Conservation (phyloP, 208 protist genomes). For the Leishmania aethiopica region DNA sequence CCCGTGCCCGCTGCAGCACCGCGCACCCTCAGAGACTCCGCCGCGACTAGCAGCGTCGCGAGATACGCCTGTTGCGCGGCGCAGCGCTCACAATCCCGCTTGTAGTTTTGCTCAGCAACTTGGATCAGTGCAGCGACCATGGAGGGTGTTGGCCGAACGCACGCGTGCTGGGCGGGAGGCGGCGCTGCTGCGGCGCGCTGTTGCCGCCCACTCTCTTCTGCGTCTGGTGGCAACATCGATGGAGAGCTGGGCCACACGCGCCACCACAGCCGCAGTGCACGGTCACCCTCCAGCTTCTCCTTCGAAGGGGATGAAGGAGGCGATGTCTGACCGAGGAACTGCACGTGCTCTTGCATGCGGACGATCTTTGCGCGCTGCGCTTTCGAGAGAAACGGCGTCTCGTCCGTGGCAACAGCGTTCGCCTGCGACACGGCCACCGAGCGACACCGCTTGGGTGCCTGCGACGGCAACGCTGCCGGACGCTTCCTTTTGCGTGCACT, state of each 20-base stretch:
- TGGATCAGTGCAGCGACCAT: conserved; percentile 16
- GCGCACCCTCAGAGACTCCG: not conserved
- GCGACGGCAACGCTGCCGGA: not conserved
- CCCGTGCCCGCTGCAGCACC: not conserved
- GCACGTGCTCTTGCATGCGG: conserved; percentile 2
- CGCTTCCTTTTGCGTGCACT: not conserved
- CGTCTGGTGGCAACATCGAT: not conserved
- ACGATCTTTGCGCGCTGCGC: not conserved
- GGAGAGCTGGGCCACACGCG: conserved; percentile 17
- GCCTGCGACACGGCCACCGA: not conserved
- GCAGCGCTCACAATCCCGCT: conserved; percentile 11
- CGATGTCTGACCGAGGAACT: not conserved
- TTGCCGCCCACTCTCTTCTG: not conserved
- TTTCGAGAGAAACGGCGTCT: not conserved
- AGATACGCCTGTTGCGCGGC: conserved; percentile 4
- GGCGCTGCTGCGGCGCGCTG: conserved; percentile 1
- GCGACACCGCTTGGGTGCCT: conserved; percentile 1
- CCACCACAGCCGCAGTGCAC: conserved; percentile 20
- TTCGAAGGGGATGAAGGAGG: not conserved
- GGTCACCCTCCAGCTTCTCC: not conserved
- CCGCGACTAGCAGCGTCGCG: not conserved
- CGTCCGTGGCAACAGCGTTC: not conserved
- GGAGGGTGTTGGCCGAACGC: conserved; percentile 15
- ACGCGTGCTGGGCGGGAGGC: not conserved
- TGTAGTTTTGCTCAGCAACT: conserved; percentile 10